Evolutionary conservation across 2,329 filamentous ascomycete genomes (phyloP), one percentile per base, ranked within the genome.

Genomic region (Domatiomyces globalis): DNA sequence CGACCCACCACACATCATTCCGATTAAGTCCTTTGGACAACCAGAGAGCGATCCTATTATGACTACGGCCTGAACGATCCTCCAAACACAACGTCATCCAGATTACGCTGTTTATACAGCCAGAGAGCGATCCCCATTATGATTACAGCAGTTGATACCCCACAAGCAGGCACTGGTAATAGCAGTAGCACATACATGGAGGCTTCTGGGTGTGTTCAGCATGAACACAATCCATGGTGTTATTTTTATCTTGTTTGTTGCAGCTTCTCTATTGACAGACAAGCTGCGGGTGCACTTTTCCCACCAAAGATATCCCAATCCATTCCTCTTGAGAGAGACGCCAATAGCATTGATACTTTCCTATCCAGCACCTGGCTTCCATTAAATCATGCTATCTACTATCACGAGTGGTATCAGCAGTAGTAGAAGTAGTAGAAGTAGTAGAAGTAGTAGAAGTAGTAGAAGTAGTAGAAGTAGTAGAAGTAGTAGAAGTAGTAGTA

Each of bases 401-500:
- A 15, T 15, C 15, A 15, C 15, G 33, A 39, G 33, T 5, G 15
- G 33, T 39, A 39, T 39, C 33, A 39, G 12, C 10, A 15, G 33
- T 10, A 39, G 33, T 15, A 33, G 29, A 3, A 9, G 4, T 15
- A 15, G 33, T 5, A 15, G 33, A 5, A 39, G 33, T 39, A 39
- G 33, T 63, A 46, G 63, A 7, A 33, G 29, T 7, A 9, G 4
- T 15, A 15, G 33, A 2, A 15, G 33, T 2, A 39, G 33, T 39
- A 39, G 33, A 63, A 46, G 63, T 72, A 33, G 29, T 7, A 9
- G 4, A 4, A 15, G 33, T 5, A 15, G 33, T 2, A 39, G 33
- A 15, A 39, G 33, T 63, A 46, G 63, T 72, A 33, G 29, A 3
- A 9, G 4, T 15, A 15, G 33, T 5, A 39, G 33, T 5, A 39